Conservation (phyloP, 2,329 filamentous ascomycete species). For the Ilyonectria destructans region DNA sequence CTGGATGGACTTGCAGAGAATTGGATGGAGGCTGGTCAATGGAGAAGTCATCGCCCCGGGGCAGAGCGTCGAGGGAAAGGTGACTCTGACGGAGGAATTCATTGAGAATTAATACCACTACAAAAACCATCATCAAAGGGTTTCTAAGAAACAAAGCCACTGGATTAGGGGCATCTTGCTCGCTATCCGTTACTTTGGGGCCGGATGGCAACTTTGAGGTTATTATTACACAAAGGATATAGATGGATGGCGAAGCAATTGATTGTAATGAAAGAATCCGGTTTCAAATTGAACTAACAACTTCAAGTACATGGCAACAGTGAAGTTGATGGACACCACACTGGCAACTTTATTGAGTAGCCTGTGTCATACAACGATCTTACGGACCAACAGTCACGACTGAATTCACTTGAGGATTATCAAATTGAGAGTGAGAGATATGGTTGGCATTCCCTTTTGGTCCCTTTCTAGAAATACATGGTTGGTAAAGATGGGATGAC, state of each 20-base stretch:
- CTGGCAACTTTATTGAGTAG: neutral
- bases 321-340: neutral
- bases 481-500: slow-evolving; percentile 48
- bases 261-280: neutral
- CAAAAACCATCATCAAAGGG: neutral
- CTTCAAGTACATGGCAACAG: neutral
- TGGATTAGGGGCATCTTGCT: neutral
- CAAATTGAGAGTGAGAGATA: slow-evolving; percentile 44
- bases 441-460: slow-evolving; percentile 43
- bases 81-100: slow-evolving; percentile 57
- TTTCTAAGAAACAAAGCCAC: too few species aligned
- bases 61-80: slow-evolving; percentile 40
- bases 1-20: slow-evolving; percentile 77
- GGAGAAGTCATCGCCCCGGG: slow-evolving; percentile 63
- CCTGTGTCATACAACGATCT: neutral
- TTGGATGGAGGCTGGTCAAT: slow-evolving; percentile 77
- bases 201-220: neutral
- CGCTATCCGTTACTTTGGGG: neutral
- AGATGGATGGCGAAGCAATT: too few species aligned
- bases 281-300: neutral
- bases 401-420: neutral
- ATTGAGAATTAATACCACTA: slow-evolving; percentile 50
- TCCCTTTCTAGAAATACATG: slow-evolving; percentile 57
- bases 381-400: neutral
- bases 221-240: neutral